Base-by-base conservation (phyloP, 805 yeast species). In the Myxozyma melibiosi region DNA sequence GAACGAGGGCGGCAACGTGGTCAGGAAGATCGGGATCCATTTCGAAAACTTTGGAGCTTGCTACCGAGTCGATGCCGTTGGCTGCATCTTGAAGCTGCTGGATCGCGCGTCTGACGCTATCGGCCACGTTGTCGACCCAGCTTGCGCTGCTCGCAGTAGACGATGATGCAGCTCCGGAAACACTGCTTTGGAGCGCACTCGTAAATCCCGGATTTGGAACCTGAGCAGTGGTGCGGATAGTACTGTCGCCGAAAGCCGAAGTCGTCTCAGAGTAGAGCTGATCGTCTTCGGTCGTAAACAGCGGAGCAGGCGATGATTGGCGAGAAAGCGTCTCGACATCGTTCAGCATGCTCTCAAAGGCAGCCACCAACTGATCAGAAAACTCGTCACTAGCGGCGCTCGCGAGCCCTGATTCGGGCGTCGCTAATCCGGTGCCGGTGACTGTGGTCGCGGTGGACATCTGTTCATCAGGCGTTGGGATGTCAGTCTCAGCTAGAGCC, bases 11-110 rank as follows among this genome's bases (percentile, higher is more conserved):
- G 16, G 61, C 61, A 5, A 57, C 57, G 27, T 40, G 42, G 27
- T 57, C 58, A 14, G 61, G 45, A 25, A 57, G 30, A 24, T 35
- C 57, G 11, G 61, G 53, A 16, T 57, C 61, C 51, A 52, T 40
- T 16, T 45, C 41, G 14, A 34, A 31, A 20, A 22, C 35, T 7
- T 34, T 16, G 6, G 40, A 14, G 27, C 9, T 27, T 22, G n/a
- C 18, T 7, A 25, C 14, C 3, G 24, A 3, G 14, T 44, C 40
- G 14, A 40, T 30, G 20, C 39, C 39, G 30, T 39, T 41, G 16
- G 41, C 53, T 7, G 53, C 54, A 35, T 42, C 50, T 34, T 57
- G 57, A 11, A 57, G 41, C 13, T 53, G 57, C 30, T 33, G 51
- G 27, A 57, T 57, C 6, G 57, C 61, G 11, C 53, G 40, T 25